Evolutionary conservation across 148 eudicot species (phyloP), one percentile per base, ranked within the genome.

Genomic region (Pouteria glomerata): DNA sequence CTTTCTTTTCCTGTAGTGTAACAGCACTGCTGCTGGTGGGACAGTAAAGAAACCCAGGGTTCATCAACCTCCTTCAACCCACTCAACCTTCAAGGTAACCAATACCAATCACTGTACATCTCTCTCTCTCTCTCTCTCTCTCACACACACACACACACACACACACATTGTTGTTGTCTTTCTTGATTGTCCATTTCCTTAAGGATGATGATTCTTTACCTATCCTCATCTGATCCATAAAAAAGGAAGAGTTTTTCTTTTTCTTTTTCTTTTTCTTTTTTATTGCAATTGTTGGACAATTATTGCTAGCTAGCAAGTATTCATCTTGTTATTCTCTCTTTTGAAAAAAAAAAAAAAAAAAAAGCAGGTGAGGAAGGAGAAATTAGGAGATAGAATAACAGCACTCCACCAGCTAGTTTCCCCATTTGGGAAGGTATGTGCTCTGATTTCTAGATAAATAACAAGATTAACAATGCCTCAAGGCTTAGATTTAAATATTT

Each of bases 41-140:
- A 80, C 75, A 61, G 66, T 82, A 70, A 92, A 90, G 93, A 92
- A 88, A 83, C 81, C 98, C 73, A 92, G 83, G 77, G 79, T 84
- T 72, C 96, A 86, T 67, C 62, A 92, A 74, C 59, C 92, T 74
- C 56, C 92, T 39, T 77, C 98, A 61, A 81, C 83, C 57, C 85
- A 82, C 57, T 89, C 96, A 58, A 87, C 90, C 80, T 81, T 92
- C 55, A 92, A 92, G 98, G 98, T 90, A 80, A 71, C 29, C 42
- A 21, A 66, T 26, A 29, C 67, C 45, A 51, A 66, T 62, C 35
- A 55, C 12, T 56, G 12, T 47, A 10, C 34, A 12, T 11, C 56
- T 31, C 39, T 30, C 30, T 37, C 27, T 52, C 26, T 42, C 41
- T 35, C 57, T 73, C 52, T 59, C 62, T 58, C 63, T 48, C 53